Conservation (phyloP, 768 basidiomycete species). For the Tremella yokohamensis region DNA sequence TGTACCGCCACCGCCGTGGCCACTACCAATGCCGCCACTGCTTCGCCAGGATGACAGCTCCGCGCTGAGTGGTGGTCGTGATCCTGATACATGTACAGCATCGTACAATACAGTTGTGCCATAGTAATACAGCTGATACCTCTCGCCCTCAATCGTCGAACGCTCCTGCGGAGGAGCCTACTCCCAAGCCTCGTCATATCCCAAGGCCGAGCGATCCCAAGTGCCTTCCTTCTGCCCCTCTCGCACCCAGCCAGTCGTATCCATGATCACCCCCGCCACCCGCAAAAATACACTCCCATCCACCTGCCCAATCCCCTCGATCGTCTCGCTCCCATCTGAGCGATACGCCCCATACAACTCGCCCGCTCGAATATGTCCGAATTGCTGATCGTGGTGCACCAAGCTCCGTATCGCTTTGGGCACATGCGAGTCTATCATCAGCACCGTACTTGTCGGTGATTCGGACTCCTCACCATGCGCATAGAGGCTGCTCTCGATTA, state of each 20-base stretch:
- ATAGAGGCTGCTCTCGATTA: constrained; percentile 30
- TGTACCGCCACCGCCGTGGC: too few relatives aligned
- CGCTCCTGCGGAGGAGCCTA: neutral
- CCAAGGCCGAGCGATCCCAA: constrained; percentile 34
- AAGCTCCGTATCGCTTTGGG: constrained; percentile 39
- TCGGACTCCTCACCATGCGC: constrained; percentile 23
- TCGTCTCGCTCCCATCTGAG: constrained; percentile 19
- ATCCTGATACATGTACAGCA: too few relatives aligned
- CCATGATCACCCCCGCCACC: constrained; percentile 37
- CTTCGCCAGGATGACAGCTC: too few relatives aligned
- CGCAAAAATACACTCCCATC: constrained; percentile 35
- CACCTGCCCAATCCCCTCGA: constrained; percentile 24
- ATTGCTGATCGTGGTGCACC: constrained; percentile 19
- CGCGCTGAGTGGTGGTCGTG: too few relatives aligned
- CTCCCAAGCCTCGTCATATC: constrained; percentile 40
- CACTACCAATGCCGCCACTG: too few relatives aligned
- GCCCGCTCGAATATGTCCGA: constrained; percentile 17
- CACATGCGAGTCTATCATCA: constrained; percentile 35
- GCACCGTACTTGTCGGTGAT: neutral
- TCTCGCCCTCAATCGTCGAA: too few relatives aligned
- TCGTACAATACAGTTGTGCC: too few relatives aligned
- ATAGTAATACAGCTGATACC: too few relatives aligned
- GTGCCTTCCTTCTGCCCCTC: constrained; percentile 29
- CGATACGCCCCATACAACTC: neutral
- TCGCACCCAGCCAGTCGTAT: constrained; percentile 31